These are phyloP conservation scores for Amanita rubescens DNA, from an alignment of 768 basidiomycete species.

Conservation along the genomic window DNA sequence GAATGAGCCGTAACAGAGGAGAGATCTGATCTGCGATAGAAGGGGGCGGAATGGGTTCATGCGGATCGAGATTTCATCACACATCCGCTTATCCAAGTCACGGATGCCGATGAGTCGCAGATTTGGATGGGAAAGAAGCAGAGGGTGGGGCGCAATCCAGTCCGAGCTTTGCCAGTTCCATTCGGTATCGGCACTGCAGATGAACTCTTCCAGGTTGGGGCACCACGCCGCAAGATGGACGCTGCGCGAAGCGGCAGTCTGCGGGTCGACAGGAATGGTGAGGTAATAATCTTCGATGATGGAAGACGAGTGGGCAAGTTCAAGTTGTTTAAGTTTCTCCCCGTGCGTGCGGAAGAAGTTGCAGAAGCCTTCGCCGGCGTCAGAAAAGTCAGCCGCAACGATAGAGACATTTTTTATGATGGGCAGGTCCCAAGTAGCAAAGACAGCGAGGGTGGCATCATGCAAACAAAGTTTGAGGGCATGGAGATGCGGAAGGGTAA, in stretches of 20 bases:
- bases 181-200: slow-evolving; percentile 70
- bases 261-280: slow-evolving; percentile 30
- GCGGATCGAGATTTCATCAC: slow-evolving; percentile 32
- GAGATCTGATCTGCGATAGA: slow-evolving; percentile 53
- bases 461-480: slow-evolving; percentile 66
- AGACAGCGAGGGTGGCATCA: slow-evolving; percentile 60
- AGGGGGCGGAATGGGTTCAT: slow-evolving; percentile 58
- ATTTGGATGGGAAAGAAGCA: slow-evolving; percentile 58
- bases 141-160: slow-evolving; percentile 73
- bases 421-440: slow-evolving; percentile 64
- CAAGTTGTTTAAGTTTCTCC: slow-evolving; percentile 50
- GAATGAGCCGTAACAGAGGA: slow-evolving; percentile 53
- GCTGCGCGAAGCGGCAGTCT: slow-evolving; percentile 25
- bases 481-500: slow-evolving; percentile 54
- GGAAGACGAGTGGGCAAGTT: slow-evolving; percentile 65
- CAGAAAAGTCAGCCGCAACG: slow-evolving; percentile 62
- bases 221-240: slow-evolving; percentile 62
- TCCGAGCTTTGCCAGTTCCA: slow-evolving; percentile 78
- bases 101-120: slow-evolving; percentile 65
- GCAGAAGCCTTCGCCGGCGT: slow-evolving; percentile 55
- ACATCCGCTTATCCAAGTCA: slow-evolving; percentile 58
- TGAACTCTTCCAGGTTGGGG: slow-evolving; percentile 61
- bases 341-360: slow-evolving; percentile 65
- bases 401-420: slow-evolving; percentile 55
- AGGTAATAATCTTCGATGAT: slow-evolving; percentile 63